phyloP scores from a whole-genome alignment of 2,329 filamentous ascomycete species.

The Microdochium paspali region DNA sequence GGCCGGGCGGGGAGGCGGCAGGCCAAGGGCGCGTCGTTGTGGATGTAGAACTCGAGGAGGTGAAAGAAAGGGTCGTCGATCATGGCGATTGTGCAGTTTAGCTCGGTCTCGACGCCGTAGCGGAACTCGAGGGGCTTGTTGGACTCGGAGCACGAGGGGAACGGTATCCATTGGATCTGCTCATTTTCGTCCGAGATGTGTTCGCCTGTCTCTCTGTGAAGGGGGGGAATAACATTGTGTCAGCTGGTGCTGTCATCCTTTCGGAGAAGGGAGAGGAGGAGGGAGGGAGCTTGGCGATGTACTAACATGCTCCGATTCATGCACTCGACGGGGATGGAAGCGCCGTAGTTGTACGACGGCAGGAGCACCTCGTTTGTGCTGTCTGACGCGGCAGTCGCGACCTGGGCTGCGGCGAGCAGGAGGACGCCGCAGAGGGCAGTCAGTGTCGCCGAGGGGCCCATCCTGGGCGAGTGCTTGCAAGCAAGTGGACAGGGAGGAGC shows the following conservation, averaged over 20 bases:
- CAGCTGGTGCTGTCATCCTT: background rate
- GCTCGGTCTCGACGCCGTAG: constrained; percentile 74
- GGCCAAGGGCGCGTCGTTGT: constrained; percentile 86
- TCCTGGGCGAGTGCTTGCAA: background rate
- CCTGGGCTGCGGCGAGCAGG: background rate
- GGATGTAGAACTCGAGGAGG: constrained; percentile 93
- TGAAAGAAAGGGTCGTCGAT: constrained; percentile 76
- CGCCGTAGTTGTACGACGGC: constrained; percentile 57
- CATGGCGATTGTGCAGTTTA: constrained; percentile 76
- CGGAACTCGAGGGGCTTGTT: constrained; percentile 69
- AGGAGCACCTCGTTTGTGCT: constrained; percentile 28
- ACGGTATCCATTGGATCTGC: constrained; percentile 86
- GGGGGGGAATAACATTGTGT: constrained; percentile 1
- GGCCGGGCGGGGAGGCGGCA: constrained; percentile 84
- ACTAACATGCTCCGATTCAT: constrained; percentile 65
- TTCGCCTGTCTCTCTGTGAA: constrained; percentile 70
- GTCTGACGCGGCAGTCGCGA: background rate
- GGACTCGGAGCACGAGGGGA: constrained; percentile 86
- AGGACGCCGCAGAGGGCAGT: background rate
- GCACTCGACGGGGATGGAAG: constrained; percentile 60
- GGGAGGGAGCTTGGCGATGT: background rate
- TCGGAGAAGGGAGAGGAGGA: background rate
- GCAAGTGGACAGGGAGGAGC: too few species aligned
- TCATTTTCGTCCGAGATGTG: constrained; percentile 75
- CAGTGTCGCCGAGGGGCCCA: background rate